Base-by-base conservation (phyloP, 2,329 filamentous ascomycete genomes). In the Trichoderma arundinaceum region DNA sequence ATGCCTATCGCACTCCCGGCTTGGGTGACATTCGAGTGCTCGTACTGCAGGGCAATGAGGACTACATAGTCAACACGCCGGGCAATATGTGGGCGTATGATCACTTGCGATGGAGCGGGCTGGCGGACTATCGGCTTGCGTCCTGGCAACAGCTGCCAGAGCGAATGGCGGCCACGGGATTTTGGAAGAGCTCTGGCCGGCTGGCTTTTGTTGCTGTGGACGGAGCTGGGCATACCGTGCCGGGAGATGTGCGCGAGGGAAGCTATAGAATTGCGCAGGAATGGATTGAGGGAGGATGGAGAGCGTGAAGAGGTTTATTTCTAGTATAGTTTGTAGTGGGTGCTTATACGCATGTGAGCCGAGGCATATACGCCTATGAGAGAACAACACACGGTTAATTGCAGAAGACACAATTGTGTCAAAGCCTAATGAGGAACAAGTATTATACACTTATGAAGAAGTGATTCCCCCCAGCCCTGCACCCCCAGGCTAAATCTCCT, bases 71-170 rank as follows among this genome's bases (percentile, higher is more conserved):
- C 57, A 73, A 69, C 49, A 72, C 70, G n/a, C 70, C 69, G 6
- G 73, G 72, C 1, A 74, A 72, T 56, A 65, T 71, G 66, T 62
- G 77, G 33, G 80, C 76, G 76, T 77, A 79, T 17, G 76, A 75
- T 17, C 74, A 72, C 9, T 74, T 82, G 73, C 67, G 72, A 2
- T 83, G 80, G 80, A 79, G 77, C 59, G 79, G 79, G 1, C 79
- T 81, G 69, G 73, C 79, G 2, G 77, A 76, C 10, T 82, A 81
- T 70, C 75, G 74, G 0, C 71, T 76, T 7, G 73, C 78, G 69
- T 72, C 58, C 17, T 69, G 69, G 52, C 53, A 28, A 48, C 46
- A 52, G 2, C 66, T 72, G 51, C 64, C 65, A 3, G 64, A 67
- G 49, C 41, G 48, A 1, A 65, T 46, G 2, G 67, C 56, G 10